Evolutionary conservation across 345 rosid genomes (phyloP).

Genomic region (Ailanthus altissimus): DNA sequence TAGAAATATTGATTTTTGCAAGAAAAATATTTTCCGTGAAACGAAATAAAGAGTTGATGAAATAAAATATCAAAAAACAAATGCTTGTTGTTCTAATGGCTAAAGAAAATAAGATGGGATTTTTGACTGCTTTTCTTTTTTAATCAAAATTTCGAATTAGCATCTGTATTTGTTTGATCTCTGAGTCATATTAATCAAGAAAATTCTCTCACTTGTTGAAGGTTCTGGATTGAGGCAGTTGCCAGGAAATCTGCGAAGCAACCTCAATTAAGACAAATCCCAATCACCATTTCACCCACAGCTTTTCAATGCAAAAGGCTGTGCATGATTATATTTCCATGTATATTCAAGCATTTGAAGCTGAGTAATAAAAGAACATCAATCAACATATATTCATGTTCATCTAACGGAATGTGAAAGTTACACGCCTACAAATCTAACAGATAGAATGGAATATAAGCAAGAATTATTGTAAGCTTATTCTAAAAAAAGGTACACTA

Average conservation of each 20-base stretch:
- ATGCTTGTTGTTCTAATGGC: no score
- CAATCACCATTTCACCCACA: not conserved
- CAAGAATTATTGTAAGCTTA: not conserved
- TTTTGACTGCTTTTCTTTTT: no score
- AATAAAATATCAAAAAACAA: no score
- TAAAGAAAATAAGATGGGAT: no score
- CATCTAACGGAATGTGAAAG: constrained; percentile 6
- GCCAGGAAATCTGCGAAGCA: not conserved
- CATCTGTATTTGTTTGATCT: no score
- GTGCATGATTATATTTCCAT: not conserved
- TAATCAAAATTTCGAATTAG: no score
- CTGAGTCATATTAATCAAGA: no score
- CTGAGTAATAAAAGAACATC: not conserved
- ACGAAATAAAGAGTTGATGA: no score
- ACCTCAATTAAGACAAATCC: not conserved
- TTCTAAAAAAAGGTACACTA: constrained; percentile 1
- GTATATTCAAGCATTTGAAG: not conserved
- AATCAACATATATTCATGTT: not conserved
- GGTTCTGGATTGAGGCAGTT: not conserved
- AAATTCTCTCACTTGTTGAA: not conserved
- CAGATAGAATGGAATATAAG: not conserved
- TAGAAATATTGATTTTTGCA: not conserved
- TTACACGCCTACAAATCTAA: not conserved
- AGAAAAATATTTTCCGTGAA: no score
- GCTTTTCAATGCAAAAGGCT: not conserved